Evolutionary conservation across 768 basidiomycete genomes (phyloP).

Genomic region (Trametes maxima): DNA sequence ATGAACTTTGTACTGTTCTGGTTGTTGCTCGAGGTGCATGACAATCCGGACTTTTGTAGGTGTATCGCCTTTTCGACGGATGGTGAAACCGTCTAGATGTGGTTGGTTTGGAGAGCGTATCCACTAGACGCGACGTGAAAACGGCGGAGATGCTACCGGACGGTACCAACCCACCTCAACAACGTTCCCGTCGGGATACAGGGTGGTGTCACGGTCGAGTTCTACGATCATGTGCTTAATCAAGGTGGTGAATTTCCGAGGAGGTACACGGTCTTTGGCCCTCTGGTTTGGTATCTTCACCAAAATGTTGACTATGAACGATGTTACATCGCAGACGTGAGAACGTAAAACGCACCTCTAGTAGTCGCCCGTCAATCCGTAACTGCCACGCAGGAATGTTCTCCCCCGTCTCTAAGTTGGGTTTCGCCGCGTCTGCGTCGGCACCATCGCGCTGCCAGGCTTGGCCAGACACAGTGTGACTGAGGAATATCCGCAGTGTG

Average conservation of each 20-base stretch:
- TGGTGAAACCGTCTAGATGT: constrained; percentile 82
- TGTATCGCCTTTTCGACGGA: constrained; percentile 78
- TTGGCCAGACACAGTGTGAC: constrained; percentile 86
- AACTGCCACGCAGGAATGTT: constrained; percentile 90
- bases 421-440: constrained; percentile 42
- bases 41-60: constrained; percentile 79
- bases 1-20: constrained; percentile 81
- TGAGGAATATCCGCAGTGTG: constrained; percentile 82
- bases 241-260: constrained; percentile 83
- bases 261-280: constrained; percentile 59
- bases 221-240: constrained; percentile 86
- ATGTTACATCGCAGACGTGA: background rate
- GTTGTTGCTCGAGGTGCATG: constrained; percentile 84
- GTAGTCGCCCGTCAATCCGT: constrained; percentile 82
- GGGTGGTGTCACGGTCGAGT: constrained; percentile 77
- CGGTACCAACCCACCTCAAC: constrained; percentile 67
- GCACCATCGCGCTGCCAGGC: constrained; percentile 68
- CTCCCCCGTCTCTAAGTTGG: constrained; percentile 80
- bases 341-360: constrained; percentile 59
- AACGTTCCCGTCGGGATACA: constrained; percentile 85
- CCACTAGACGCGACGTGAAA: background rate
- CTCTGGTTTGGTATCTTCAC: constrained; percentile 61
- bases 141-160: no score
- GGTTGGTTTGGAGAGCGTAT: constrained; percentile 28
- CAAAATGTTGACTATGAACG: background rate